Percentiles rank a stretch among this genome's conserved stretches.
These are phyloP conservation scores for Clathrus columnatus DNA, from an alignment of 768 basidiomycete species.

Conservation along the genomic window DNA sequence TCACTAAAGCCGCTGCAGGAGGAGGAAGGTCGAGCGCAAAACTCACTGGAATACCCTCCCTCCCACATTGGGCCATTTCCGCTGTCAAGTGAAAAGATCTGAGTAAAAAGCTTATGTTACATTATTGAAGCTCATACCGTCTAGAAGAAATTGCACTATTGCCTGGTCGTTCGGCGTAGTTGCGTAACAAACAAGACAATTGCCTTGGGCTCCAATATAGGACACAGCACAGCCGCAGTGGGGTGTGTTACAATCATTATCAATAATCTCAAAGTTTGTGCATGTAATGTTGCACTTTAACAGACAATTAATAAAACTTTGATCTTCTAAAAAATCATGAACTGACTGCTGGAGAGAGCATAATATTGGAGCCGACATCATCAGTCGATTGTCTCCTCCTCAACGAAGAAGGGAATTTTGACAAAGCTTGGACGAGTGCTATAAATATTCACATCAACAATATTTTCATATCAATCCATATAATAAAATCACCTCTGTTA, in stretches of 20 bases:
- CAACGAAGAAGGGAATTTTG: neutral
- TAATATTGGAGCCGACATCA: neutral
- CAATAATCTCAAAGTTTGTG: neutral
- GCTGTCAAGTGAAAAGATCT: neutral
- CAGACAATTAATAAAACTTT: neutral
- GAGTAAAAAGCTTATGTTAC: neutral
- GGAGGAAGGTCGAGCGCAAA: slow-evolving; percentile 1
- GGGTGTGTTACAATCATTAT: neutral
- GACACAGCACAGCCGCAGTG: slow-evolving; percentile 3
- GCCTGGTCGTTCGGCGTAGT: neutral
- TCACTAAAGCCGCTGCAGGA: neutral
- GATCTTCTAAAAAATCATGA: neutral
- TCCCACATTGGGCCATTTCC: slow-evolving; percentile 2
- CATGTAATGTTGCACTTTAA: neutral
- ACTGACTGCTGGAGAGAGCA: neutral
- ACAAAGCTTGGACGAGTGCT: neutral
- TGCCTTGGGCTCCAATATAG: slow-evolving; percentile 1
- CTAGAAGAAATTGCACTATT: slow-evolving; percentile 3
- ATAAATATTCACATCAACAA: neutral
- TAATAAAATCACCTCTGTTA: neutral
- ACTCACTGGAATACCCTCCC: neutral
- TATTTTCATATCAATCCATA: neutral
- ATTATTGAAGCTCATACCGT: neutral
- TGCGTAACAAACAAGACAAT: slow-evolving; percentile 1
- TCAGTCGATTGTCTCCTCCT: neutral